Conservation (phyloP, 129 eudicot species). For the Heracleum sosnowskyi region DNA sequence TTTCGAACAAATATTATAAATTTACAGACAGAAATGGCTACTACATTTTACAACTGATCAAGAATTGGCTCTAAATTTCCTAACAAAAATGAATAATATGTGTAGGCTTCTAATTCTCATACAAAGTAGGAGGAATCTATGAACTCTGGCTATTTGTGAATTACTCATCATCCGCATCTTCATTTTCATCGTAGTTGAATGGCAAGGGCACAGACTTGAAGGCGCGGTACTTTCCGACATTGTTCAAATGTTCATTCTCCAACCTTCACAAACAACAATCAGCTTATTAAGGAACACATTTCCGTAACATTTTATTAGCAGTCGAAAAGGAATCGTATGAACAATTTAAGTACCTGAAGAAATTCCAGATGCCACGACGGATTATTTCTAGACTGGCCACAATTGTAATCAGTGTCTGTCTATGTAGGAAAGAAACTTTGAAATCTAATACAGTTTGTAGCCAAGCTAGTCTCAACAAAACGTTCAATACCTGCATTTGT, state of each 20-base stretch:
- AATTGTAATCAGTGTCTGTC: not conserved
- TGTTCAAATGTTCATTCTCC: conserved; percentile 12
- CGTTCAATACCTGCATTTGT: not conserved
- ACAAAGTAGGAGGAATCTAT: not conserved
- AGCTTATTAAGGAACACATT: not conserved
- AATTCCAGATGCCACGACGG: conserved; percentile 11
- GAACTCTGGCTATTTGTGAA: not conserved
- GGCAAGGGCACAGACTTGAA: conserved; percentile 16
- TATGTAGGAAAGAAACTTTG: conserved; percentile 12
- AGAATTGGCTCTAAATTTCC: not conserved
- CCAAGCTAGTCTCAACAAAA: conserved; percentile 1
- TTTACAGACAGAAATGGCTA: not conserved
- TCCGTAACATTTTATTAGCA: not conserved
- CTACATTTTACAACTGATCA: not conserved
- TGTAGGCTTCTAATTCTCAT: not conserved
- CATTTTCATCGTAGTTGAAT: conserved; percentile 14
- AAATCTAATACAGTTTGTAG: conserved; percentile 6
- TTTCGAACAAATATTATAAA: not conserved
- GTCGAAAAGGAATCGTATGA: not conserved
- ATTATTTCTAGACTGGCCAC: conserved; percentile 20
- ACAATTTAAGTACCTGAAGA: conserved; percentile 11
- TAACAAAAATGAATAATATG: not conserved
- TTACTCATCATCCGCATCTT: not conserved
- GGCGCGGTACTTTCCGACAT: conserved; percentile 16
- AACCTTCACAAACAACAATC: not conserved